Percentiles rank a stretch among this genome's conserved stretches.
These are phyloP conservation scores for Verticillium alfalfae DNA, from an alignment of 2,329 filamentous ascomycete species.

Conservation along the genomic window DNA sequence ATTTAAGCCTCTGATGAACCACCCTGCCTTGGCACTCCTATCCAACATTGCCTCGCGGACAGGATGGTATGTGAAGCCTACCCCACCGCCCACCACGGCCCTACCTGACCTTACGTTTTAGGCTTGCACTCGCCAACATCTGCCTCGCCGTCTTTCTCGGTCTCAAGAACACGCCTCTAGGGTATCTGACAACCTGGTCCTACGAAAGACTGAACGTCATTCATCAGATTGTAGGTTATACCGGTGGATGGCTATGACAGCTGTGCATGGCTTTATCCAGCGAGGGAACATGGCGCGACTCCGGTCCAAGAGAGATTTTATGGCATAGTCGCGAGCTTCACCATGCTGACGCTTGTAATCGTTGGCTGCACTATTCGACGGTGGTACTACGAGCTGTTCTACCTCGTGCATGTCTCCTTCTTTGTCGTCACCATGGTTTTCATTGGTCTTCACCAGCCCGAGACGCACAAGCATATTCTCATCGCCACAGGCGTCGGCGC, in stretches of 20 bases:
- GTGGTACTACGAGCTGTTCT: constrained; percentile 51
- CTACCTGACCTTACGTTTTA: constrained; percentile 9
- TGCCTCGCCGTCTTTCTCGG: constrained; percentile 47
- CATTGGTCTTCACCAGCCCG: constrained; percentile 46
- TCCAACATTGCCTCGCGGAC: constrained; percentile 30
- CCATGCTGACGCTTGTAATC: constrained; percentile 37
- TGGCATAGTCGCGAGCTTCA: constrained; percentile 41
- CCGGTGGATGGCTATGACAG: constrained; percentile 36
- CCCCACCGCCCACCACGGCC: background rate
- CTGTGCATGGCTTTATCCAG: constrained; percentile 40
- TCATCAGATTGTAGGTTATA: constrained; percentile 48
- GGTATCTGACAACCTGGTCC: constrained; percentile 45
- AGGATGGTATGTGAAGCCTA: constrained; percentile 25
- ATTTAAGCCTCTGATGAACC: constrained; percentile 25
- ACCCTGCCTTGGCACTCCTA: constrained; percentile 18
- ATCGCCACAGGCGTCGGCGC: constrained; percentile 35
- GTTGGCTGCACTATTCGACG: constrained; percentile 37
- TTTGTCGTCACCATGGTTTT: constrained; percentile 43
- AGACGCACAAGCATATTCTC: constrained; percentile 29
- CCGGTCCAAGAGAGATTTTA: constrained; percentile 36
- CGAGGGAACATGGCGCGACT: constrained; percentile 22
- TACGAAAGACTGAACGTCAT: constrained; percentile 55
- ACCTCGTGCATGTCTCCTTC: constrained; percentile 43
- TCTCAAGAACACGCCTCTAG: constrained; percentile 51
- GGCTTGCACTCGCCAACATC: constrained; percentile 39